Evolutionary conservation across 495 filamentous ascomycete genomes (phyloP).

Genomic region (Podospora didyma): DNA sequence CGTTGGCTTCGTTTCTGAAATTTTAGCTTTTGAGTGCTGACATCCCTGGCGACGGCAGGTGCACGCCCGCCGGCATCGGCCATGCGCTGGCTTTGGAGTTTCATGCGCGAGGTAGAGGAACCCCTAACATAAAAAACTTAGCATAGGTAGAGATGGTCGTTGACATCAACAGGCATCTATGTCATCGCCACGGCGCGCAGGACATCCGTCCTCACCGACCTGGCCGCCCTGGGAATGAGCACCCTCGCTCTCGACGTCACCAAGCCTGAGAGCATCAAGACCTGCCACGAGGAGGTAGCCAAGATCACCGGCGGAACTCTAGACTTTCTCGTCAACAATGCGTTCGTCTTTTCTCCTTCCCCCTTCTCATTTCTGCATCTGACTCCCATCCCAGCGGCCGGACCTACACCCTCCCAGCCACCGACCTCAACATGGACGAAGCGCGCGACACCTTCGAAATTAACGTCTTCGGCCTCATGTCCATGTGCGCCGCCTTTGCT

Average conservation of each 20-base stretch:
- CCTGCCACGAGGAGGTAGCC: slow-evolving; percentile 41
- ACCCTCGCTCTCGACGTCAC: slow-evolving; percentile 49
- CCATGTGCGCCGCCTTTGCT: slow-evolving; percentile 51
- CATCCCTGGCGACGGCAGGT: slow-evolving; percentile 28
- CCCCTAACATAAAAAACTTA: neutral
- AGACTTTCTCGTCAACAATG: slow-evolving; percentile 68
- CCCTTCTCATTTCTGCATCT: too few relatives aligned
- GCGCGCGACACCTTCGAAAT: slow-evolving; percentile 56
- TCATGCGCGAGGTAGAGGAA: slow-evolving; percentile 39
- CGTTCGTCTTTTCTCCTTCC: slow-evolving; percentile 34
- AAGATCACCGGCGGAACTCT: slow-evolving; percentile 52
- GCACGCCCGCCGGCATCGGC: slow-evolving; percentile 52
- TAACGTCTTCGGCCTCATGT: slow-evolving; percentile 58
- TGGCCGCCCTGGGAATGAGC: slow-evolving; percentile 44
- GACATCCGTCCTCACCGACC: slow-evolving; percentile 38
- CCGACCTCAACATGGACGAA: slow-evolving; percentile 48
- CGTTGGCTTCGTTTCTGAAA: too few relatives aligned
- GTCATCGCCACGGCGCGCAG: slow-evolving; percentile 54
- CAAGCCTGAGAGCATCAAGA: slow-evolving; percentile 44
- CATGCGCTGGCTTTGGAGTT: slow-evolving; percentile 48
- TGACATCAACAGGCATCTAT: slow-evolving; percentile 36
- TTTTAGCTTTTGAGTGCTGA: neutral
- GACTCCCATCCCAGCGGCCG: slow-evolving; percentile 35
- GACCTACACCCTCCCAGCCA: slow-evolving; percentile 46
- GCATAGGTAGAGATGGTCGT: neutral